Evolutionary conservation across 2,329 filamentous ascomycete genomes (phyloP).

Genomic region (Aureobasidium sp.): DNA sequence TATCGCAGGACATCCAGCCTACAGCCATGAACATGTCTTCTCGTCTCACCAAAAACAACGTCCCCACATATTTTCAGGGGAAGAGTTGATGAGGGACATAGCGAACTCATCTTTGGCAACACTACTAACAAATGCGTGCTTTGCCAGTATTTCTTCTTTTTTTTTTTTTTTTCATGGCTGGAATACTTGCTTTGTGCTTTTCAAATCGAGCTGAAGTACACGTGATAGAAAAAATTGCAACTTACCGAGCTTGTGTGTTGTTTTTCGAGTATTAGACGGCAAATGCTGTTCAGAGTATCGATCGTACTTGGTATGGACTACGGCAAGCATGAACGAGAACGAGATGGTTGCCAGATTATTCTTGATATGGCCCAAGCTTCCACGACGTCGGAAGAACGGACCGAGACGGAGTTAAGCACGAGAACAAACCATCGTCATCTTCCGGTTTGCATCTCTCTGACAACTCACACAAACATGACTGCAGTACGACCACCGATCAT

Average conservation of each 20-base stretch:
- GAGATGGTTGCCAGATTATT: neutral
- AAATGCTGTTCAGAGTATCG: neutral
- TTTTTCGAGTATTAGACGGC: neutral
- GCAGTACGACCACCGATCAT: constrained; percentile 15
- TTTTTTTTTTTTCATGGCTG: neutral
- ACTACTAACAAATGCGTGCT: neutral
- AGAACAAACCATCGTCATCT: constrained; percentile 5
- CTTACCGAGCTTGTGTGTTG: neutral
- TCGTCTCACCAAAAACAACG: too few relatives aligned
- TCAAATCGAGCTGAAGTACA: too few relatives aligned
- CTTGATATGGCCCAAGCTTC: constrained; percentile 5
- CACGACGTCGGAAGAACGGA: neutral
- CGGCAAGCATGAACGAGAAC: neutral
- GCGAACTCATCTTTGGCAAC: too few relatives aligned
- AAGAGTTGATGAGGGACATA: too few relatives aligned
- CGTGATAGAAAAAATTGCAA: too few relatives aligned
- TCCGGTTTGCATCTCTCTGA: neutral
- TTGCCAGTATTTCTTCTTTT: neutral
- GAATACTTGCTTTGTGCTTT: neutral
- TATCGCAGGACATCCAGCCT: too few relatives aligned
- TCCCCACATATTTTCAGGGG: too few relatives aligned
- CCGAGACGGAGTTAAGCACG: neutral
- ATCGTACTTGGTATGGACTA: neutral
- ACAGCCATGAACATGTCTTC: too few relatives aligned
- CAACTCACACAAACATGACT: neutral